Conservation (phyloP, 768 basidiomycete species). For the Boletus pseudopeckii region DNA sequence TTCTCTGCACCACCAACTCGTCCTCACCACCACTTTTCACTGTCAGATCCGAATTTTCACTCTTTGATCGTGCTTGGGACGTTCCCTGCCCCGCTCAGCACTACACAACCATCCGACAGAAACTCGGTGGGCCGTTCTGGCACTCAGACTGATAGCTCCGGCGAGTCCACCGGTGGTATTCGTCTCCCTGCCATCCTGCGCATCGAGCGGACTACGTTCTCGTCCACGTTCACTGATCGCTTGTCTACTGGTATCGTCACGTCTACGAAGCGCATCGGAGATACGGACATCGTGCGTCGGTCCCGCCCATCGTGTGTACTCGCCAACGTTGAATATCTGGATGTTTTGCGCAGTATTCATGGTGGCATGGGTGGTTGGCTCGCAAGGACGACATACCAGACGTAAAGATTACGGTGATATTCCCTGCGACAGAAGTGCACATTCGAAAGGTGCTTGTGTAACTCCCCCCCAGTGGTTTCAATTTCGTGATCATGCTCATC, state of each 20-base stretch:
- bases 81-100: slow-evolving; percentile 35
- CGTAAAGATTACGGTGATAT: slow-evolving; percentile 80
- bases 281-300: slow-evolving; percentile 63
- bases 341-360: slow-evolving; percentile 62
- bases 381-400: slow-evolving; percentile 47
- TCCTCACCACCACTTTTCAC: not conserved
- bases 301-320: not conserved
- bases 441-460: slow-evolving; percentile 54
- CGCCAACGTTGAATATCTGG: not conserved
- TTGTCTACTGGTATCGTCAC: slow-evolving; percentile 41
- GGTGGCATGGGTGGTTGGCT: slow-evolving; percentile 72
- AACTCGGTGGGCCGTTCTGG: not conserved
- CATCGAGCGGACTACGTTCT: slow-evolving; percentile 72
- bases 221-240: slow-evolving; percentile 34
- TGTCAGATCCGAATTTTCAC: slow-evolving; percentile 55
- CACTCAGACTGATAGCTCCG: not conserved
- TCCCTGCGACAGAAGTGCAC: slow-evolving; percentile 87
- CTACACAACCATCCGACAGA: not conserved
- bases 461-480: not conserved
- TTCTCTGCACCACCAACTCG: not conserved
- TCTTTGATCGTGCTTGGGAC: slow-evolving; percentile 67
- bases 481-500: not conserved
- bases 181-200: slow-evolving; percentile 64
- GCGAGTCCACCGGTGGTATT: slow-evolving; percentile 6
- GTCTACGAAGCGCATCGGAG: slow-evolving; percentile 47